Percentiles rank a stretch among this genome's conserved stretches.
Evolutionary conservation across 1,284 basidiomycete genomes (phyloP).

Genomic region (Cutaneotrichosporon mucoides): DNA sequence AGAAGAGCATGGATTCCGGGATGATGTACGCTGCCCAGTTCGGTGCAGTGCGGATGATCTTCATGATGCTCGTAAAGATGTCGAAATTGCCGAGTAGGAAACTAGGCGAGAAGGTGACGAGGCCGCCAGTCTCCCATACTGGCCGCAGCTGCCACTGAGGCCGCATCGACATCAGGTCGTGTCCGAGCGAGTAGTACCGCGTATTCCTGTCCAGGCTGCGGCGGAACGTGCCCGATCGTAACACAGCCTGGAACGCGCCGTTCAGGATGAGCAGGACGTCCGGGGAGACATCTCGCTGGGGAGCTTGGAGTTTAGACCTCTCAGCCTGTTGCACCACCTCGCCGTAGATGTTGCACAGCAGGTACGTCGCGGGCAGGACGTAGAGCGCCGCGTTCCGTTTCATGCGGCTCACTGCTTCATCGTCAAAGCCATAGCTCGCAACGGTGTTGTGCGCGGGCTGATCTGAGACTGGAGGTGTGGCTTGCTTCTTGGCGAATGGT

Average conservation of each 20-base stretch:
- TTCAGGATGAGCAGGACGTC: slow-evolving; percentile 19
- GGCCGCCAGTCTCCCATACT: slow-evolving; percentile 30
- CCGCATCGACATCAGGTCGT: slow-evolving; percentile 18
- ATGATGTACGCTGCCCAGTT: slow-evolving; percentile 37
- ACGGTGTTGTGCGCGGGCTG: background rate
- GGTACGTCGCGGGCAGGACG: background rate
- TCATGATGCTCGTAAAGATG: slow-evolving; percentile 27
- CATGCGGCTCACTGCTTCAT: background rate
- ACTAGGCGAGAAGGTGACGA: slow-evolving; percentile 37
- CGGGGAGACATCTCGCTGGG: background rate
- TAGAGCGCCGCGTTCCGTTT: background rate
- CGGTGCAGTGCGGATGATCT: slow-evolving; percentile 16
- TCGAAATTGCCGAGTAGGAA: slow-evolving; percentile 28
- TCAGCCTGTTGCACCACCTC: background rate
- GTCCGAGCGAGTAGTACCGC: slow-evolving; percentile 19
- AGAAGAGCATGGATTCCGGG: slow-evolving; percentile 31
- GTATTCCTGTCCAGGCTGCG: slow-evolving; percentile 13
- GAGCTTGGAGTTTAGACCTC: background rate
- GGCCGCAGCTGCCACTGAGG: slow-evolving; percentile 16
- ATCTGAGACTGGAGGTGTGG: too few species aligned
- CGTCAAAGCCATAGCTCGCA: slow-evolving; percentile 8
- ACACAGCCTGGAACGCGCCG: slow-evolving; percentile 2
- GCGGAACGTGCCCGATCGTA: slow-evolving; percentile 6
- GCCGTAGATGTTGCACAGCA: background rate
- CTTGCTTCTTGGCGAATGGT: slow-evolving; percentile 8